Conservation (phyloP, 495 filamentous ascomycete species). For the Neurospora sp. region DNA sequence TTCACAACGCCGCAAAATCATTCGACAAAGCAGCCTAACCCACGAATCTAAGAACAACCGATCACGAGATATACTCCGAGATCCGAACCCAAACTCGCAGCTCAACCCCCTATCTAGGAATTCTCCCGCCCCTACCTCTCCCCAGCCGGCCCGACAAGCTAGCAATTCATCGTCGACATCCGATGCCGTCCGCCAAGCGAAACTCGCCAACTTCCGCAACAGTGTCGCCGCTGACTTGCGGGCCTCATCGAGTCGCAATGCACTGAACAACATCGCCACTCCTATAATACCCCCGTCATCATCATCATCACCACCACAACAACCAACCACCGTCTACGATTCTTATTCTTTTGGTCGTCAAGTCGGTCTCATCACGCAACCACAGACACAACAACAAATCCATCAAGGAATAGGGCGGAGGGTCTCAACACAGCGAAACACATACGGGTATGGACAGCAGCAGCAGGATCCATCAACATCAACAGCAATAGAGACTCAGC, state of each 20-base stretch:
- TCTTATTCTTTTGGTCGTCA: background rate
- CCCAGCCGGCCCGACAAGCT: slow-evolving; percentile 41
- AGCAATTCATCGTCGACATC: slow-evolving; percentile 21
- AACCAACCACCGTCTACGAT: background rate
- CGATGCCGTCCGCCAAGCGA: slow-evolving; percentile 41
- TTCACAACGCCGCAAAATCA: slow-evolving; percentile 51
- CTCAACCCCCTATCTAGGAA: slow-evolving; percentile 17
- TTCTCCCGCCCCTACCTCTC: slow-evolving; percentile 38
- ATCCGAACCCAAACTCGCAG: slow-evolving; percentile 5
- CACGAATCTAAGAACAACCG: background rate
- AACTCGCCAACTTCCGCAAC: slow-evolving; percentile 67
- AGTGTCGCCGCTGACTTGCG: slow-evolving; percentile 56
- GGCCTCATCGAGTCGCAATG: slow-evolving; percentile 2
- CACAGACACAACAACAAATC: background rate
- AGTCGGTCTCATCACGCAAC: background rate
- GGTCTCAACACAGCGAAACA: background rate
- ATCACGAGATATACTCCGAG: background rate
- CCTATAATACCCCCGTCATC: background rate
- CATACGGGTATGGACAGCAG: background rate
- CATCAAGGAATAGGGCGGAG: background rate
- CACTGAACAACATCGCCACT: background rate
- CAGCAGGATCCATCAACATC: background rate
- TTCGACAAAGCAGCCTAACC: slow-evolving; percentile 33
- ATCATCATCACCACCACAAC: background rate
- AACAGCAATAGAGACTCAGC: background rate